A percentile compares a stretch with the other conserved stretches of the same genome.
These are phyloP conservation scores for Rhizopogon salebrosus DNA, from an alignment of 768 basidiomycete genomes.

Conservation along the genomic window DNA sequence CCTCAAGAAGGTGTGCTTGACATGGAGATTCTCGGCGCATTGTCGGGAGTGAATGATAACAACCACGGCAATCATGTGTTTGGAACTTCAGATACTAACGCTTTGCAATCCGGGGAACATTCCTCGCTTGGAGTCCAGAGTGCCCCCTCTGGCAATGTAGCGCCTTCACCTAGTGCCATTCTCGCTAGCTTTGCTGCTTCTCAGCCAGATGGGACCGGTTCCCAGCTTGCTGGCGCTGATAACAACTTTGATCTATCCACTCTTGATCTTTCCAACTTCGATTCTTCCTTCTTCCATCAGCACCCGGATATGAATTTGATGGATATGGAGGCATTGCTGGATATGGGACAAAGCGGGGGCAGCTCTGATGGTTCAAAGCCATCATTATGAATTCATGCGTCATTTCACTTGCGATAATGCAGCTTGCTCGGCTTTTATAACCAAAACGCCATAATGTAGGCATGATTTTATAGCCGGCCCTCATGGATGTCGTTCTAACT, in stretches of 20 bases:
- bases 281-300: conserved; percentile 36
- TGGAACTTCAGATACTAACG: conserved; percentile 8
- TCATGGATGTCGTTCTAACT: not conserved
- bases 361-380: conserved; percentile 21
- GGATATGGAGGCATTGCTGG: conserved; percentile 53
- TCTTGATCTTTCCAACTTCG: conserved; percentile 42
- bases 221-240: conserved; percentile 16
- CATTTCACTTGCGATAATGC: not conserved
- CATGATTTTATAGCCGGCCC: not conserved
- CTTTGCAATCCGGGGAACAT: conserved; percentile 18
- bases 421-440: not conserved
- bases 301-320: conserved; percentile 41
- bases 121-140: conserved; percentile 24
- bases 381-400: conserved; percentile 8
- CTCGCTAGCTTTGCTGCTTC: conserved; percentile 43
- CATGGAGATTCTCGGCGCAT: conserved; percentile 34
- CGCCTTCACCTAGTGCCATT: conserved; percentile 36
- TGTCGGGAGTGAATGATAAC: conserved; percentile 15
- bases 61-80: conserved; percentile 17
- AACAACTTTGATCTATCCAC: conserved; percentile 43
- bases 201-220: conserved; percentile 6
- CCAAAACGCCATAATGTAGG: not conserved
- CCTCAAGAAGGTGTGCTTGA: conserved; percentile 17
- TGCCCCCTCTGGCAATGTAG: conserved; percentile 15
- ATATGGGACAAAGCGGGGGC: conserved; percentile 30